Percentiles rank a stretch among this genome's conserved stretches.
Evolutionary conservation across 2,329 filamentous ascomycete genomes (phyloP).

Genomic region (Phyllosticta ampelicida): DNA sequence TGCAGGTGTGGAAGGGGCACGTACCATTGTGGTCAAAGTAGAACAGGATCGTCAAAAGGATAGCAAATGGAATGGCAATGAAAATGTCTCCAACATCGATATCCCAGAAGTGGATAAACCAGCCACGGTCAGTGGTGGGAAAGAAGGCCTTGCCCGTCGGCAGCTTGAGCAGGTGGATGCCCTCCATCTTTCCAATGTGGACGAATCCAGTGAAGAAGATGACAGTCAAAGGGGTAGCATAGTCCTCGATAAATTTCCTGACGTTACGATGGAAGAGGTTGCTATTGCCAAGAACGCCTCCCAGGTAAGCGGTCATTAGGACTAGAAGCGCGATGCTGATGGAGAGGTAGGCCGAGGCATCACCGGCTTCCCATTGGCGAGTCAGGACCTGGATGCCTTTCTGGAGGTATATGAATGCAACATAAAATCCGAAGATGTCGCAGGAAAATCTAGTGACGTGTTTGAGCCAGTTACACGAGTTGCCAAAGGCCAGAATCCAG

Average conservation of each 20-base stretch:
- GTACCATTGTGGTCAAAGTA: constrained; percentile 71
- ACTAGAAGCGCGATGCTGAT: constrained; percentile 68
- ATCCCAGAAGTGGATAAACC: constrained; percentile 78
- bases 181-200: constrained; percentile 71
- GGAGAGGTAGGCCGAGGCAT: constrained; percentile 62
- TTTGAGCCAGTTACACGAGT: constrained; percentile 77
- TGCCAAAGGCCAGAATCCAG: constrained; percentile 71
- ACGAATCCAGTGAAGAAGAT: constrained; percentile 88
- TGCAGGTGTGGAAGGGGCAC: constrained; percentile 12
- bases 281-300: constrained; percentile 53
- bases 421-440: constrained; percentile 90
- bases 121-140: constrained; percentile 61
- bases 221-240: constrained; percentile 57
- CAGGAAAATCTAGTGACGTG: constrained; percentile 88
- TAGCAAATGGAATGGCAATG: constrained; percentile 73
- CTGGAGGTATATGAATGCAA: constrained; percentile 83
- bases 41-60: constrained; percentile 74
- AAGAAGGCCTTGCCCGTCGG: constrained; percentile 69
- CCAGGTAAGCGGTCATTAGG: constrained; percentile 64
- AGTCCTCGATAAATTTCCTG: constrained; percentile 78
- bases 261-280: constrained; percentile 64
- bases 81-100: constrained; percentile 64
- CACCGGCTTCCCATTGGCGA: constrained; percentile 54
- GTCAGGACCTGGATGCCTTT: constrained; percentile 82
- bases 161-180: constrained; percentile 57